Evolutionary conservation across 805 yeast genomes (phyloP), one percentile per base, ranked within the genome.

Genomic region (Starmerella apis): DNA sequence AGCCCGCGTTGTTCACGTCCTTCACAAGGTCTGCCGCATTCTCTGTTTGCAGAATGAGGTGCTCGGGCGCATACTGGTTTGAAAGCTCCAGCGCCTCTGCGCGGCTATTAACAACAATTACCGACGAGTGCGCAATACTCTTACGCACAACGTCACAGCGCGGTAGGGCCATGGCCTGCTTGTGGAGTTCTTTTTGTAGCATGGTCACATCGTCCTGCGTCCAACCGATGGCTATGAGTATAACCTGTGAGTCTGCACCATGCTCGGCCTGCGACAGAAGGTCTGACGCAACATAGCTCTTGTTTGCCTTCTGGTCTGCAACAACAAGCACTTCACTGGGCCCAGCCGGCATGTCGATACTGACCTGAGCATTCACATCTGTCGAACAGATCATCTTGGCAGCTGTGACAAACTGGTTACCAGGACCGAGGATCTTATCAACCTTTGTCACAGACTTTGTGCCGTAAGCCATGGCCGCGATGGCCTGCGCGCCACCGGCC

Each of bases 401-500:
- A 38, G 98, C 97, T 18, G 99, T 92, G 47, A 92, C 99, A 65
- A 92, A 92, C 71, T 92, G 99, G 71, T 92, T 92, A 53, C 99
- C 99, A 22, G 99, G 99, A 43, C 99, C 99, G 66, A 92, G 75
- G 55, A 92, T 88, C 75, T 92, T 92, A 69, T 92, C 96, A 63
- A 90, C 90, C 69, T 92, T 92, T 47, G 94, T 83, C 46, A 92
- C 81, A 32, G 84, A 71, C 60, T 86, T 86, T 13, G 98, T 92
- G 64, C 99, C 99, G 65, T 92, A 92, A 1, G 98, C 98, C 95
- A 92, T 79, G 4, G 99, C 94, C 43, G 96, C 95, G 47, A 92
- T 86, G 5, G 98, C 99, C 72, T 92, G 99, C 3, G 98, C 98
- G 63, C 99, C 99, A 61, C 99, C 99, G 1, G 98, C 98, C 60